Percentiles rank a stretch among this genome's conserved stretches.
Conservation (phyloP, 108 stramenopile genomes). For the Aurantiochytrium sp. region DNA sequence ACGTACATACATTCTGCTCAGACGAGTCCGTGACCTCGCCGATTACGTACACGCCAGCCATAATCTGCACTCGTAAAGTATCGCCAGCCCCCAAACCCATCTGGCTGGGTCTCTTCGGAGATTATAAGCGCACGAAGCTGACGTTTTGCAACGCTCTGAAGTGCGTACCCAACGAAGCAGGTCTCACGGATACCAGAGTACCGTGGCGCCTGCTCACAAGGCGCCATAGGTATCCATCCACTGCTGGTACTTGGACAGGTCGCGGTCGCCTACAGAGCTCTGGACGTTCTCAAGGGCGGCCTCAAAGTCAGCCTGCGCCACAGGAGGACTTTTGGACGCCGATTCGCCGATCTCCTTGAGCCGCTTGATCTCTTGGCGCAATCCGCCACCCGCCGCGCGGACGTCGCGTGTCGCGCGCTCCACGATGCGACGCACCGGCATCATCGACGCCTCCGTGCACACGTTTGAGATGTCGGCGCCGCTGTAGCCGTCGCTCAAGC, state of each 20-base stretch:
- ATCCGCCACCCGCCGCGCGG: slow-evolving; percentile 45
- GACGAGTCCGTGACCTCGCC: no score
- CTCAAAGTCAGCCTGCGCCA: slow-evolving; percentile 46
- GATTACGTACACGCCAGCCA: no score
- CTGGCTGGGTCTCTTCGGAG: no score
- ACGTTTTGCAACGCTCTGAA: no score
- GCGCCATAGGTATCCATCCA: slow-evolving; percentile 68
- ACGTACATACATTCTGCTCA: no score
- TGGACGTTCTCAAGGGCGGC: slow-evolving; percentile 49
- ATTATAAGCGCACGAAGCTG: no score
- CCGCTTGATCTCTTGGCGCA: slow-evolving; percentile 45
- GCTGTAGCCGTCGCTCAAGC: slow-evolving; percentile 47
- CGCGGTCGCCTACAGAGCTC: slow-evolving; percentile 51
- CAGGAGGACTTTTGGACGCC: slow-evolving; percentile 34
- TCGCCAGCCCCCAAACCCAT: no score
- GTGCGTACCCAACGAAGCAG: no score
- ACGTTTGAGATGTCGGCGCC: slow-evolving; percentile 64
- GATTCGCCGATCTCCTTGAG: slow-evolving; percentile 39
- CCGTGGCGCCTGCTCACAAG: slow-evolving; percentile 17
- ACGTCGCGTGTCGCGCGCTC: slow-evolving; percentile 49
- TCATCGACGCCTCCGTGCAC: slow-evolving; percentile 63
- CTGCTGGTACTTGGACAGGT: slow-evolving; percentile 51
- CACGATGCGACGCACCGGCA: slow-evolving; percentile 60
- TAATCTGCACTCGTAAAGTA: no score
- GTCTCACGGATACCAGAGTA: no score